Base-by-base conservation (phyloP, 1,284 basidiomycete genomes). In the Athelia sp. region DNA sequence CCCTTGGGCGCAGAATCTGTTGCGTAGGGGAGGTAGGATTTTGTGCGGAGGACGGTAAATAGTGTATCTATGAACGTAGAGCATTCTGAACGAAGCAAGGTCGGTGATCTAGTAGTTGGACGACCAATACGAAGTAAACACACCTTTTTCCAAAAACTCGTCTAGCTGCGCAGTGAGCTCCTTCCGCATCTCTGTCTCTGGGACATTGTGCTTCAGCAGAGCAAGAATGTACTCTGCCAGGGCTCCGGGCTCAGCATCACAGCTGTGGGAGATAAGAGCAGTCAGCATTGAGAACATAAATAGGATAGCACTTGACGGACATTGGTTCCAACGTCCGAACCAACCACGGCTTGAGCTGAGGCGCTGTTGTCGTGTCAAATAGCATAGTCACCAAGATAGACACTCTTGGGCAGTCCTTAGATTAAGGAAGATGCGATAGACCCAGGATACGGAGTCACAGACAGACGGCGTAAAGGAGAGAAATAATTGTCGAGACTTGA, bases 171-270 rank as follows among this genome's bases (percentile, higher is more conserved):
- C 64, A 9, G 75, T 67, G 47, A 98, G 74, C 62, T 93, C 89
- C 54, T 83, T 81, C 56, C 87, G 78, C 74, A 97, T 84, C 56
- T 95, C 88, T n/a, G 68, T 65, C 62, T 94, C 90, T 3, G 87
- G 76, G 10, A 84, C 84, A 68, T 93, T 91, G 67, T 96, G 92
- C 64, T 93, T 93, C 50, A 98, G 73, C 47, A 98, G 74, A n/a
- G 95, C 95, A 45, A 97, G 80, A 57, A 98, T 88, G 65, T 98
- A 98, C 65, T 98, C 93, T 13, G 92, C 87, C 46, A 98, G 82
- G 18, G 95, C 93, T 29, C 87, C 85, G 21, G 95, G 94, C 65
- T 98, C 95, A 48, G 95, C 95, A 67, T 98, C 95, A 64, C 93
- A 97, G 75, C 93, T 97, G 62, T 22, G 58, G 54, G 54, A 29